These are phyloP conservation scores for Capronia americana DNA, from an alignment of 2,329 filamentous ascomycete genomes.

Conservation along the genomic window DNA sequence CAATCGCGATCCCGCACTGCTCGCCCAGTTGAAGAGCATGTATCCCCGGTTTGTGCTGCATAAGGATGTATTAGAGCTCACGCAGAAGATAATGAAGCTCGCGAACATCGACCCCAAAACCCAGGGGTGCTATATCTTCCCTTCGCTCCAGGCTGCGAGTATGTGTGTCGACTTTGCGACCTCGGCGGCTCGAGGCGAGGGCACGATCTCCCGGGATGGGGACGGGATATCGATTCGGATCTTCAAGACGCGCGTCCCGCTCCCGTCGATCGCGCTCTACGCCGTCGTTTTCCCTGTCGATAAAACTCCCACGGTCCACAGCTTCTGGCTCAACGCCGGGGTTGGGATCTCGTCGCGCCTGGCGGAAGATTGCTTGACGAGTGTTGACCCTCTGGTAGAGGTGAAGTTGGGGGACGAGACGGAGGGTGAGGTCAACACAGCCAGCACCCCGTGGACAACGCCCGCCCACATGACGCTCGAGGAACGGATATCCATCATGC, in stretches of 20 bases:
- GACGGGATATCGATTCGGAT: conserved; percentile 14
- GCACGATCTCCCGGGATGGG: conserved; percentile 10
- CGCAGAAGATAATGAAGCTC: conserved; percentile 15
- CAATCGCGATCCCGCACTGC: conserved; percentile 19
- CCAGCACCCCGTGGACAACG: not conserved
- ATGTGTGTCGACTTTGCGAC: conserved; percentile 23
- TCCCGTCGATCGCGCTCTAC: conserved; percentile 8
- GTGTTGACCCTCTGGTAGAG: conserved; percentile 24
- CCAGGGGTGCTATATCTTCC: conserved; percentile 26
- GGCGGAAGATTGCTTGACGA: conserved; percentile 26
- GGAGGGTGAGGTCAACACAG: not conserved
- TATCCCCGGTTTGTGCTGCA: conserved; percentile 33
- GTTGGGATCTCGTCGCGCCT: conserved; percentile 33
- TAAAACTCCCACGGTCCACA: not conserved
- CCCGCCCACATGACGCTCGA: conserved; percentile 15
- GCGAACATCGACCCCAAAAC: conserved; percentile 11
- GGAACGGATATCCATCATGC: conserved; percentile 21
- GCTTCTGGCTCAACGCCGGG: conserved; percentile 32
- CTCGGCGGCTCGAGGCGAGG: conserved; percentile 12
- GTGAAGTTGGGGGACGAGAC: not conserved
- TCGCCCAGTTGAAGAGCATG: conserved; percentile 23
- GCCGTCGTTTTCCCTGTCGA: conserved; percentile 30
- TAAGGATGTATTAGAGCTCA: conserved; percentile 28
- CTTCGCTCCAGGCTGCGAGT: conserved; percentile 16
- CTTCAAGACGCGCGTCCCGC: conserved; percentile 11